Percentiles rank a stretch among this genome's conserved stretches.
These are phyloP conservation scores for Phytopythium helicoides DNA, from an alignment of 352 stramenopile species.

Conservation along the genomic window DNA sequence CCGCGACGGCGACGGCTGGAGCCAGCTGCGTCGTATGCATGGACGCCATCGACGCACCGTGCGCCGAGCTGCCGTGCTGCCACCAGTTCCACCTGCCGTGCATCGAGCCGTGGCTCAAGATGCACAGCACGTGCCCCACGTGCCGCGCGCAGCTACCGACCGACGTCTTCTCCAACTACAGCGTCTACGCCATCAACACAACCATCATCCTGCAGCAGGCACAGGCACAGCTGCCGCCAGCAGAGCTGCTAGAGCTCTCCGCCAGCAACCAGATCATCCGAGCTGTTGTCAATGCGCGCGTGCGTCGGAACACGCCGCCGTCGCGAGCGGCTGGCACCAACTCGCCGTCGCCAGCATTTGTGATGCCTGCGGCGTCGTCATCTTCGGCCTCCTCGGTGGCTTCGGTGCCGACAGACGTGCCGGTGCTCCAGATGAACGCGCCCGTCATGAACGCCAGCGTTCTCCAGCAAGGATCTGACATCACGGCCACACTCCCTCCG, in stretches of 20 bases:
- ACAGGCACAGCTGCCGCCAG: conserved; percentile 70
- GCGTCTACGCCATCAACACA: conserved; percentile 88
- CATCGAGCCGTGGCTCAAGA: conserved; percentile 86
- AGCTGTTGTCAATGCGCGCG: conserved; percentile 81
- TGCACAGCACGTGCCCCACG: conserved; percentile 83
- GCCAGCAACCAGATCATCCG: conserved; percentile 86
- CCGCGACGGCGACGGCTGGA: conserved; percentile 11
- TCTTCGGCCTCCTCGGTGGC: conserved; percentile 1
- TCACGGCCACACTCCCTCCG: conserved; percentile 39
- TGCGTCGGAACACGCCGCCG: conserved; percentile 52
- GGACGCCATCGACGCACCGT: conserved; percentile 55
- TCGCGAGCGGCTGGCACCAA: conserved; percentile 4
- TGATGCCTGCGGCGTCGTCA: conserved; percentile 31
- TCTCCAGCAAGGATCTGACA: conserved; percentile 44
- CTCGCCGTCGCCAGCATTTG: conserved; percentile 9
- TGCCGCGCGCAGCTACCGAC: conserved; percentile 80
- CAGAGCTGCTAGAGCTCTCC: conserved; percentile 74
- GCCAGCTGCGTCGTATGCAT: conserved; percentile 81
- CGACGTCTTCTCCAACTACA: conserved; percentile 84
- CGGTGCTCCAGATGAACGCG: conserved; percentile 45
- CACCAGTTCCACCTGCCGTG: conserved; percentile 81
- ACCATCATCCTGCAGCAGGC: conserved; percentile 88
- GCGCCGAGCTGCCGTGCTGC: conserved; percentile 65
- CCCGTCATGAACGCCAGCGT: conserved; percentile 82
- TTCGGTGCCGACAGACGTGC: conserved; percentile 24